Evolutionary conservation across 2,329 filamentous ascomycete species (phyloP), one percentile per base, ranked within the genome.

Genomic region (Amesomyces nigricolor): DNA sequence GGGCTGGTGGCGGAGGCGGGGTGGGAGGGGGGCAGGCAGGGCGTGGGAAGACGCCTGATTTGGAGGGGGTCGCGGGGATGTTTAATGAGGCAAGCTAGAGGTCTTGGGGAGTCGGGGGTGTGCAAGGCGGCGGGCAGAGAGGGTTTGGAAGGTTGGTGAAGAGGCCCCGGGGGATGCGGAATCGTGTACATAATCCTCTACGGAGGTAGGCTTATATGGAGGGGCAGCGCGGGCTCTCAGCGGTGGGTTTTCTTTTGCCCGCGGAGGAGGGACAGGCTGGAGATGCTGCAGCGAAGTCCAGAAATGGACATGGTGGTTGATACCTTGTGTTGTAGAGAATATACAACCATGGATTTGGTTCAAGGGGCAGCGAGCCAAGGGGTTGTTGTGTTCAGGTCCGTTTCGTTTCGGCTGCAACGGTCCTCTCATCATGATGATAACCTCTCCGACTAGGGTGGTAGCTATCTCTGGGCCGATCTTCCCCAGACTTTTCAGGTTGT

Each of bases 61-160:
- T 83, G 47, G 79, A 83, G 49, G 79, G 79, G 0, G 75, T 83
- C 14, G 78, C 80, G 5, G 75, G 74, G 42, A 68, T 83, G 47
- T 83, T 75, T 48, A 66, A 71, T 26, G 63, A 66, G 30, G 60
- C 51, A 32, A 40, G 46, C 5, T 65, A 62, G 58, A 29, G 5
- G 39, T 14, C 32, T 17, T 7, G 11, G 17, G 9, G 14, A 16
- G 37, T n/a, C 17, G 9, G 3, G 2, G 2, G 29, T 30, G 6
- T 10, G 19, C 17, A 30, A 11, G 5, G 9, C 3, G 14, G 44
- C 17, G n/a, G 37, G 43, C 9, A 11, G 29, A 42, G 26, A 26
- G 4, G 2, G 2, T 2, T 13, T 5, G 44, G 8, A 10, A 16
- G 37, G 14, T 17, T 42, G 14, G 8, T 45, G 14, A 19, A 46